phyloP scores from a whole-genome alignment of 768 basidiomycete species.

The Boletus coccyginus region DNA sequence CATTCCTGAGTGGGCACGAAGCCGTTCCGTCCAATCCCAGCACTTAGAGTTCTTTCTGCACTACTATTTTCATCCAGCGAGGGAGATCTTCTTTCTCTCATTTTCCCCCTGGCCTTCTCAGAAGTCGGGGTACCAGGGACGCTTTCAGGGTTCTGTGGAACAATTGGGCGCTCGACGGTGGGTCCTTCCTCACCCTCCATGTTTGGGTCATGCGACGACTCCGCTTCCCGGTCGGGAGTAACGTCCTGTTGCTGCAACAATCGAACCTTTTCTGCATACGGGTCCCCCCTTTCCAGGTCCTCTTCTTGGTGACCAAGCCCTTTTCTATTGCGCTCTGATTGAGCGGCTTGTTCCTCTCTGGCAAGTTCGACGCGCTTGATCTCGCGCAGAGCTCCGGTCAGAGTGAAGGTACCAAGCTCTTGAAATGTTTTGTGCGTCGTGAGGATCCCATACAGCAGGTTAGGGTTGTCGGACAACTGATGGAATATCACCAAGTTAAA shows the following conservation, averaged over 20 bases:
- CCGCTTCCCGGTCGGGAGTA: constrained; percentile 21
- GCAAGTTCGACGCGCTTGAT: constrained; percentile 71
- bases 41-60: constrained; percentile 62
- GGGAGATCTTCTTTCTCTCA: constrained; percentile 68
- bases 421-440: constrained; percentile 84
- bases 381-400: constrained; percentile 81
- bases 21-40: constrained; percentile 80
- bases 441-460: constrained; percentile 83
- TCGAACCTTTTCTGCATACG: constrained; percentile 58
- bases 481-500: constrained; percentile 84
- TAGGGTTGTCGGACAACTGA: constrained; percentile 80
- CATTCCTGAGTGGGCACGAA: constrained; percentile 97
- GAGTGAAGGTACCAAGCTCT: constrained; percentile 87
- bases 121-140: constrained; percentile 42
- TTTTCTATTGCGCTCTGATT: constrained; percentile 26
- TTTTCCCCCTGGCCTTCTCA: constrained; percentile 93
- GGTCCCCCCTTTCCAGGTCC: constrained; percentile 29
- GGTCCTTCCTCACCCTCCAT: constrained; percentile 14
- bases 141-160: constrained; percentile 45
- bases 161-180: constrained; percentile 32
- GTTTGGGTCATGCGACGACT: constrained; percentile 16
- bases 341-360: constrained; percentile 61
- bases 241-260: constrained; percentile 55
- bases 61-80: constrained; percentile 50
- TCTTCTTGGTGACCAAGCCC: constrained; percentile 13